These are phyloP conservation scores for Botrytis pseudocinerea DNA, from an alignment of 2,329 filamentous ascomycete species.

Conservation along the genomic window DNA sequence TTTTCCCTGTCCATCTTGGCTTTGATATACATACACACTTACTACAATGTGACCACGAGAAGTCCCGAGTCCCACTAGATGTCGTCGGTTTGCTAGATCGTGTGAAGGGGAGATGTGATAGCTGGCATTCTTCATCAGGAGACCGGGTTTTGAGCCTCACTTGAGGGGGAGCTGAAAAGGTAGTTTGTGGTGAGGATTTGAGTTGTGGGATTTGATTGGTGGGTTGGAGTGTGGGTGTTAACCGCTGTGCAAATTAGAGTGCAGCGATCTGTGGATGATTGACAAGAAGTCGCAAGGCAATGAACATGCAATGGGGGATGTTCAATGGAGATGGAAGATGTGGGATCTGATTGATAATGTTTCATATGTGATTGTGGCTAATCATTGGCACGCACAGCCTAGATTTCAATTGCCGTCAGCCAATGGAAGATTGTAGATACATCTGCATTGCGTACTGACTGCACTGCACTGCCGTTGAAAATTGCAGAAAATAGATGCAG, in stretches of 20 bases:
- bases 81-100: background rate
- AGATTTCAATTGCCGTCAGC: background rate
- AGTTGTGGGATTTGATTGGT: background rate
- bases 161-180: conserved; percentile 8
- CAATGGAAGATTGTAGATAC: background rate
- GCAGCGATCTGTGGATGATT: background rate
- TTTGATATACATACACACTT: background rate
- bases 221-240: background rate
- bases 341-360: conserved; percentile 14
- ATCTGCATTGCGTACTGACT: background rate
- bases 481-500: background rate
- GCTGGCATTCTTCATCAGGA: conserved; percentile 5
- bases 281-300: background rate
- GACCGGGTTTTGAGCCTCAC: conserved; percentile 13
- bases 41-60: background rate
- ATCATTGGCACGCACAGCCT: background rate
- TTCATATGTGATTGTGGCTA: conserved; percentile 10
- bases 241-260: conserved; percentile 4
- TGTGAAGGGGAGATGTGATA: background rate
- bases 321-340: background rate
- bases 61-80: background rate
- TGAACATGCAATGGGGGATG: background rate
- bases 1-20: background rate
- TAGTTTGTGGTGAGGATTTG: background rate
- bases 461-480: background rate